A percentile compares a stretch with the other conserved stretches of the same genome.
Evolutionary conservation across 2,329 filamentous ascomycete genomes (phyloP).

Genomic region (Xylariaceae sp.): DNA sequence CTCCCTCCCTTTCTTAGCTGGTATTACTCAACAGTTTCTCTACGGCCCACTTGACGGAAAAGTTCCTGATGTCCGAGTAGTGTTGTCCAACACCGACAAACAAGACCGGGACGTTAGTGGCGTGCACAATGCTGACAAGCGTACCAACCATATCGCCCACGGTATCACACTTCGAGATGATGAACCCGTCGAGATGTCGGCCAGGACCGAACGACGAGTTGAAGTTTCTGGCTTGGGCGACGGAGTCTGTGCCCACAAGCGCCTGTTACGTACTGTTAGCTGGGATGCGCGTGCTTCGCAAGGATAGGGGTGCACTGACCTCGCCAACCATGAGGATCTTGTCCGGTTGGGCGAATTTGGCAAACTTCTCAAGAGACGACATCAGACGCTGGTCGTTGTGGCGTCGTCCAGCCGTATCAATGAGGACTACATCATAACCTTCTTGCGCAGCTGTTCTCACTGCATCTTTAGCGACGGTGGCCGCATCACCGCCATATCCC

Average conservation of each 20-base stretch:
- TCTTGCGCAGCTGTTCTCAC: conserved; percentile 72
- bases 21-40: conserved; percentile 54
- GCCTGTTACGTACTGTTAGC: conserved; percentile 44
- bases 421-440: conserved; percentile 86
- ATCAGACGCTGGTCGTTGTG: conserved; percentile 96
- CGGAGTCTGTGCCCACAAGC: conserved; percentile 89
- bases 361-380: conserved; percentile 95
- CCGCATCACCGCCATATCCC: conserved; percentile 96
- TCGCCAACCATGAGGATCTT: conserved; percentile 97
- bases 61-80: conserved; percentile 62
- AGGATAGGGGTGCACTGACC: conserved; percentile 25
- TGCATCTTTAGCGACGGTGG: conserved; percentile 89
- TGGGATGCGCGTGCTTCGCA: neutral
- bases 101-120: conserved; percentile 90
- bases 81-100: conserved; percentile 76
- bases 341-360: conserved; percentile 89
- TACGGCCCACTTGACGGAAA: conserved; percentile 65
- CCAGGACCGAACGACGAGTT: conserved; percentile 83
- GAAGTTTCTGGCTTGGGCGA: conserved; percentile 94
- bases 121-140: conserved; percentile 93
- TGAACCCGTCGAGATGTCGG: conserved; percentile 85
- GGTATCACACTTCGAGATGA: conserved; percentile 97
- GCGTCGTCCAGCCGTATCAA: conserved; percentile 89
- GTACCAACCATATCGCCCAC: conserved; percentile 99
- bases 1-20: conserved; percentile 29